Percentiles rank a stretch among this genome's conserved stretches.
phyloP scores from a whole-genome alignment of 2,329 filamentous ascomycete species.

The Neopestalotiopsis clavispora region DNA sequence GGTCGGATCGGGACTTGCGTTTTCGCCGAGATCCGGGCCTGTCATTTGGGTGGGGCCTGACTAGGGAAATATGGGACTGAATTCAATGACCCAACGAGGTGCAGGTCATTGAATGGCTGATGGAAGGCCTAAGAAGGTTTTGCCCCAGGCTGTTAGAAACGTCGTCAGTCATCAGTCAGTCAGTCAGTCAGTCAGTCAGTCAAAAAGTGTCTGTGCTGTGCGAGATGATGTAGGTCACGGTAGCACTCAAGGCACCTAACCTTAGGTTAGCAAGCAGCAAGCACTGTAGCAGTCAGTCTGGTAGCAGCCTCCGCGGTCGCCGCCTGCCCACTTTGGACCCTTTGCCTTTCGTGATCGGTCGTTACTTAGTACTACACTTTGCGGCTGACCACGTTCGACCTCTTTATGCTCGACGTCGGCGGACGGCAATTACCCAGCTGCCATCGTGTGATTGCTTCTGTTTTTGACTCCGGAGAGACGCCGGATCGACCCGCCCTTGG shows the following conservation, averaged over 20 bases:
- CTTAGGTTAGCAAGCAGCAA: too few species aligned
- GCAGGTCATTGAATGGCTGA: background rate
- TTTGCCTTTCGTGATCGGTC: background rate
- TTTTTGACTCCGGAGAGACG: background rate
- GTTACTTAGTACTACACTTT: background rate
- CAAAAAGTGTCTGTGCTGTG: background rate
- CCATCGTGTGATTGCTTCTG: background rate
- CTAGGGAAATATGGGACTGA: background rate
- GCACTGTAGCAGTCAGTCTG: too few species aligned
- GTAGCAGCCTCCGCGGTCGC: background rate
- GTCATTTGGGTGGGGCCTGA: background rate
- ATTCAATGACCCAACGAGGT: background rate
- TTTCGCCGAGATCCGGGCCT: slow-evolving; percentile 13
- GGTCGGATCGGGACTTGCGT: slow-evolving; percentile 3
- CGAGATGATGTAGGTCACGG: background rate
- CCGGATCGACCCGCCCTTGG: background rate
- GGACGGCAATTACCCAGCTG: background rate
- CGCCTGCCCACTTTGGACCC: background rate
- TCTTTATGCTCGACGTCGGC: background rate
- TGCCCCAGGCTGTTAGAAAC: background rate
- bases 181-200: too few species aligned
- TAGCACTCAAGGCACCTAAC: too few species aligned
- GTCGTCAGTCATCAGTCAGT: background rate
- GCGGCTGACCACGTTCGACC: background rate
- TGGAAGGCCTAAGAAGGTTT: background rate